These are phyloP conservation scores for Plenodomus biglobosus DNA, from an alignment of 2,329 filamentous ascomycete genomes.

Conservation along the genomic window DNA sequence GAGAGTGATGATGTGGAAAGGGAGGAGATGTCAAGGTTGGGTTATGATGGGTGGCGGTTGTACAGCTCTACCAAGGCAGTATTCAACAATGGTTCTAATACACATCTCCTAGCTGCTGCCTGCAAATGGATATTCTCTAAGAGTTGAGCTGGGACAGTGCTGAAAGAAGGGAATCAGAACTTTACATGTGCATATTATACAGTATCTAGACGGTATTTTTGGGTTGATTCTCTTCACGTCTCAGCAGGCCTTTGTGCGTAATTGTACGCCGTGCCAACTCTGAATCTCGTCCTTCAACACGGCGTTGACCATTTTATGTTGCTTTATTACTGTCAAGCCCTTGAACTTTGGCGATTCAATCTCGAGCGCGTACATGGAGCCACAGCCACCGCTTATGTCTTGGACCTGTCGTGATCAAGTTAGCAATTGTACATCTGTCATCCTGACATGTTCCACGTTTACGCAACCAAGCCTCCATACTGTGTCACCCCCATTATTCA, in stretches of 20 bases:
- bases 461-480: too few species aligned
- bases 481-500: too few species aligned
- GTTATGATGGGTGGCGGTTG: too few species aligned
- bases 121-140: too few species aligned
- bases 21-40: too few species aligned
- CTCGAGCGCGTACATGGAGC: slow-evolving; percentile 84
- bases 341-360: slow-evolving; percentile 71
- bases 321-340: slow-evolving; percentile 72
- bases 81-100: neutral
- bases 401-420: slow-evolving; percentile 58
- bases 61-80: too few species aligned
- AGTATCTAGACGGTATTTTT: slow-evolving; percentile 3
- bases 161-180: too few species aligned
- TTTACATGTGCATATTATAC: slow-evolving; percentile 6
- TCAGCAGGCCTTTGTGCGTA: slow-evolving; percentile 64
- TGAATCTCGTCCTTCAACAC: slow-evolving; percentile 75
- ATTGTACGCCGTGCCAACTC: slow-evolving; percentile 79
- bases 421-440: slow-evolving; percentile 6
- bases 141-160: too few species aligned
- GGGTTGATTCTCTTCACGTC: neutral
- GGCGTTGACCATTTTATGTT: slow-evolving; percentile 78
- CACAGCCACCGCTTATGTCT: slow-evolving; percentile 81
- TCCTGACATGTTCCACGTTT: too few species aligned
- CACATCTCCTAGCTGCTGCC: too few species aligned
- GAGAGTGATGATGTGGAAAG: too few species aligned